A percentile compares a stretch with the other conserved stretches of the same genome.
These are phyloP conservation scores for Candida tibetensis DNA, from an alignment of 805 yeast genomes.

Conservation along the genomic window DNA sequence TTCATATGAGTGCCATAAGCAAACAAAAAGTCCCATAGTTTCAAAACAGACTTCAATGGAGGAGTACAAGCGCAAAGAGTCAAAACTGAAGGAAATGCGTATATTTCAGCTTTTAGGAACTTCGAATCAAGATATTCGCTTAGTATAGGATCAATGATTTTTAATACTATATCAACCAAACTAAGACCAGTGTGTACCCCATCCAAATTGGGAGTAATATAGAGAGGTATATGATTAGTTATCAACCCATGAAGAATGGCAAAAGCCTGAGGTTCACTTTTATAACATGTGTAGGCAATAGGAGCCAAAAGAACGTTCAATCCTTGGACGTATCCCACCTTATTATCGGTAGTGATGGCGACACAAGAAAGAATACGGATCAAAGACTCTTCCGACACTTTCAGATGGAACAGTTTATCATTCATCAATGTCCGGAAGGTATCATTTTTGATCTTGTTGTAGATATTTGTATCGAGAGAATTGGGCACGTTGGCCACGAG, in stretches of 20 bases:
- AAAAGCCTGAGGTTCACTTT: slow-evolving; percentile 84
- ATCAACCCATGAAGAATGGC: slow-evolving; percentile 64
- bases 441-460: slow-evolving; percentile 75
- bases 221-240: slow-evolving; percentile 66
- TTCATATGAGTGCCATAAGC: slow-evolving; percentile 92
- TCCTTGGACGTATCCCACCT: slow-evolving; percentile 77
- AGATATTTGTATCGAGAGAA: slow-evolving; percentile 44
- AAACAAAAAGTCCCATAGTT: slow-evolving; percentile 86
- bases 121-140: slow-evolving; percentile 57
- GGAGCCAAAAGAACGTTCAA: slow-evolving; percentile 88
- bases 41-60: slow-evolving; percentile 69
- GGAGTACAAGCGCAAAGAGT: slow-evolving; percentile 89
- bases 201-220: slow-evolving; percentile 69
- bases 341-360: slow-evolving; percentile 45
- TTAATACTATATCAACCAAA: slow-evolving; percentile 70
- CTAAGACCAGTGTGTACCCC: slow-evolving; percentile 79
- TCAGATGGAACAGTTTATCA: slow-evolving; percentile 59
- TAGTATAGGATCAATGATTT: slow-evolving; percentile 70
- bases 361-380: slow-evolving; percentile 69
- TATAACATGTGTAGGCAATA: slow-evolving; percentile 61
- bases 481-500: slow-evolving; percentile 50
- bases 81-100: slow-evolving; percentile 79
- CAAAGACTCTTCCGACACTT: slow-evolving; percentile 67
- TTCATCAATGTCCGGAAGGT: slow-evolving; percentile 82
- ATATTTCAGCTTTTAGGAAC: slow-evolving; percentile 76